Conservation (phyloP, 305 asterid species). For the Rubia balearica region DNA sequence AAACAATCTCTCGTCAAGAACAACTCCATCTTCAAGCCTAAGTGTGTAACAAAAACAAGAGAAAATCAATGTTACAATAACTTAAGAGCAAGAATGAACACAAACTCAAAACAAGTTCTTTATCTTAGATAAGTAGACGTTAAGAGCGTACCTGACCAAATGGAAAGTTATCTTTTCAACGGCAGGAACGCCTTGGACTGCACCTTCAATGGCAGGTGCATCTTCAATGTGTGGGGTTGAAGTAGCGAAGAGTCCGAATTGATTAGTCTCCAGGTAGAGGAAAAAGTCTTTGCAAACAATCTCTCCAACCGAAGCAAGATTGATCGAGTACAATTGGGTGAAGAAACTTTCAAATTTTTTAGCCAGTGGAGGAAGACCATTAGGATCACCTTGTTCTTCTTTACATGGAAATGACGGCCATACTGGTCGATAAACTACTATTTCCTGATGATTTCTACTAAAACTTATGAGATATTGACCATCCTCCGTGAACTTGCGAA, state of each 20-base stretch:
- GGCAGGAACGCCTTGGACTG: constrained; percentile 79
- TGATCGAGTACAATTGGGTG: constrained; percentile 58
- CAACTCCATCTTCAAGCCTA: constrained; percentile 85
- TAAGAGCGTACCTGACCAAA: constrained; percentile 68
- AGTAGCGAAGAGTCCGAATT: constrained; percentile 84
- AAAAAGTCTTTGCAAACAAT: constrained; percentile 94
- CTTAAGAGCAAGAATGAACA: constrained; percentile 9
- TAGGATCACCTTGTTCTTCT: constrained; percentile 48
- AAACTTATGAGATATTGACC: constrained; percentile 85
- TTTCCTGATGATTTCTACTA: constrained; percentile 87
- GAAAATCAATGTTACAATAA: not conserved
- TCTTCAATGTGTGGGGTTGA: constrained; percentile 79
- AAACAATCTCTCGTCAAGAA: constrained; percentile 82
- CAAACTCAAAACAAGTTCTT: constrained; percentile 13
- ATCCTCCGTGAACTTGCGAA: constrained; percentile 96
- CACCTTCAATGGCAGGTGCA: constrained; percentile 85
- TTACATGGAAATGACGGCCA: constrained; percentile 86
- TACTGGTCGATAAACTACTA: constrained; percentile 78
- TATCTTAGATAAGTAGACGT: constrained; percentile 11
- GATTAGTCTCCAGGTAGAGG: constrained; percentile 61
- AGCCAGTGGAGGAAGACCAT: constrained; percentile 69
- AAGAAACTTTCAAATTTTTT: constrained; percentile 84
- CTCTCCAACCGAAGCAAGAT: constrained; percentile 77
- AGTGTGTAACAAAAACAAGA: constrained; percentile 15
- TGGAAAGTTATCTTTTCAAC: constrained; percentile 86